Base-by-base conservation (phyloP, 192 early-diverging fungal genomes). In the Podila clonocystis region DNA sequence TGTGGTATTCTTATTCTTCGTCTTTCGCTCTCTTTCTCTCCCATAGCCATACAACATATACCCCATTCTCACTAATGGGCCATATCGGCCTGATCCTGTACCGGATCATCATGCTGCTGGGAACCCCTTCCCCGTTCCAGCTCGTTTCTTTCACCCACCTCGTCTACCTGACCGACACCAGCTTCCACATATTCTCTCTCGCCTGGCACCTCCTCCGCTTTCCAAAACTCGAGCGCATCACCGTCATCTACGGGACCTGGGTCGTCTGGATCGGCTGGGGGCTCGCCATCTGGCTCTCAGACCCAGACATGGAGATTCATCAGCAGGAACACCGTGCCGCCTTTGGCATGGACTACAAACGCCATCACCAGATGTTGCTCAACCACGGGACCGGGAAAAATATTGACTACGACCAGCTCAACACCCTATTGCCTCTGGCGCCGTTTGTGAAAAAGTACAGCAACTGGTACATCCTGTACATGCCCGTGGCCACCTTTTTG, bases 211-310 rank as follows among this genome's bases (percentile, higher is more conserved):
- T 77, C 20, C 72, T 88, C 13, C 77, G 84, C 0, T 83, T 73
- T 24, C 72, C 78, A 13, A 68, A 70, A 15, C 33, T 89, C 1
- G 88, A 89, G 52, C 82, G 85, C 26, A 82, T 78, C 24, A 84
- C 80, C 29, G 87, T 89, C 3, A 82, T 88, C n/a, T 89, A 88
- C 64, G 88, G 88, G 8, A 88, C 88, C 0, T 89, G 87, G 87
- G 74, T 88, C 4, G 83, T 88, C 26, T 89, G 87, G 82, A 83
- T 85, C 26, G 88, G 88, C 4, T 87, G 88, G 87, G 75, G 85
- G 0, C 68, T 89, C 2, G 83, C 85, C 11, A 68, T 82, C 30
- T 79, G 85, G 67, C 52, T 87, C 11, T 75, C 78, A 6, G 72
- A 75, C 24, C 77, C 77, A 22, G 77, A 84, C 55, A 66, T 75